Percentiles rank a stretch among this genome's conserved stretches.
These are phyloP conservation scores for Austropuccinia psidii DNA, from an alignment of 1,284 basidiomycete genomes.

Conservation along the genomic window DNA sequence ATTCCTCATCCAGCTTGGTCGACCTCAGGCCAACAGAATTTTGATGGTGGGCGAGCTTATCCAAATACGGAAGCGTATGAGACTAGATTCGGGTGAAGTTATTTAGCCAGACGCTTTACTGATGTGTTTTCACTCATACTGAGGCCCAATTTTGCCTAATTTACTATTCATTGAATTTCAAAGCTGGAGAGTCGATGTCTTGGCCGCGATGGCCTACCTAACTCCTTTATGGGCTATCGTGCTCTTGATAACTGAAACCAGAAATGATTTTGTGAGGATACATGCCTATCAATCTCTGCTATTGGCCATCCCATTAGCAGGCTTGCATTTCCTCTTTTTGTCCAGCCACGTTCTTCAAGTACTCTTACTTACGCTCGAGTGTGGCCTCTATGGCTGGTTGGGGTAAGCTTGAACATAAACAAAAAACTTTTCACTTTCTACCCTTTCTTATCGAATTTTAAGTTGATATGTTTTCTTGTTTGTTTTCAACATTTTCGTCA, in stretches of 20 bases:
- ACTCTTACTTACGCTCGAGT: constrained; percentile 8
- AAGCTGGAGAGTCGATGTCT: constrained; percentile 33
- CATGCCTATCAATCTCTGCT: constrained; percentile 36
- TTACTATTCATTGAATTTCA: no score
- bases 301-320: constrained; percentile 11
- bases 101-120: neutral
- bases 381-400: constrained; percentile 32
- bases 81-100: constrained; percentile 32
- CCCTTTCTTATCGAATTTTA: neutral
- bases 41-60: neutral
- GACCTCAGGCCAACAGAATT: no score
- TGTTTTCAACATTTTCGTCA: neutral
- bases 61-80: constrained; percentile 32
- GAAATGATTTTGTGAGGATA: constrained; percentile 31
- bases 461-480: neutral
- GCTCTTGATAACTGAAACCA: constrained; percentile 24
- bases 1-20: neutral
- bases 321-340: constrained; percentile 29
- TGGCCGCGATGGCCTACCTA: constrained; percentile 21
- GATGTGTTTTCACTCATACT: neutral
- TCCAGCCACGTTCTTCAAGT: constrained; percentile 33
- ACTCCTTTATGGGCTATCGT: constrained; percentile 31
- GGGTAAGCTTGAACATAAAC: constrained; percentile 1
- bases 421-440: neutral
- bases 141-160: neutral